Conservation (phyloP, 1,284 basidiomycete species). For the Trametes polyzona region DNA sequence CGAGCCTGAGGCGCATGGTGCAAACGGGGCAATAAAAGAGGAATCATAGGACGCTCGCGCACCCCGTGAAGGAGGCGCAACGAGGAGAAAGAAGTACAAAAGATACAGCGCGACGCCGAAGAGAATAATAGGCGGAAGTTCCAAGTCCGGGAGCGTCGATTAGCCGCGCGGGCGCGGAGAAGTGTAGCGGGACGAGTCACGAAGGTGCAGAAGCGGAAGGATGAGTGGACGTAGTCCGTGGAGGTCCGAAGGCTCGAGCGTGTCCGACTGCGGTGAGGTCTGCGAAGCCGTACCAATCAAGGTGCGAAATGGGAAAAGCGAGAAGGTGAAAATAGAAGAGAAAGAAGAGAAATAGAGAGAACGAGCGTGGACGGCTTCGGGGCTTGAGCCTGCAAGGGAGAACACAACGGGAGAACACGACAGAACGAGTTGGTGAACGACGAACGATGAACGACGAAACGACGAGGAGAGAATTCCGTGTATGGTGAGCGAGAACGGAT, state of each 20-base stretch:
- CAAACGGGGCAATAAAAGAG: not conserved
- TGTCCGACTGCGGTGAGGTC: too few species aligned
- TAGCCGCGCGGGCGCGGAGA: not conserved
- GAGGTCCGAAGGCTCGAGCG: too few species aligned
- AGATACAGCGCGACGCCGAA: constrained; percentile 14
- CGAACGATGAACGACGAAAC: not conserved
- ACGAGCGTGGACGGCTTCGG: constrained; percentile 2
- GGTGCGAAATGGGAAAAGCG: not conserved
- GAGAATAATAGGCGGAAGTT: constrained; percentile 7
- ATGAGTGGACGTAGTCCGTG: too few species aligned
- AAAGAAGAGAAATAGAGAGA: not conserved
- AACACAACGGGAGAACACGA: too few species aligned
- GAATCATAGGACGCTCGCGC: not conserved
- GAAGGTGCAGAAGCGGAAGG: not conserved
- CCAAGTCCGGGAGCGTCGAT: constrained; percentile 15
- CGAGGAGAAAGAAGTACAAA: not conserved
- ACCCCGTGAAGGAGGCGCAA: not conserved
- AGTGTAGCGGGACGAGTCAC: not conserved
- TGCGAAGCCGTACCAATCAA: too few species aligned
- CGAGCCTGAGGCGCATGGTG: not conserved
- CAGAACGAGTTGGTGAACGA: too few species aligned
- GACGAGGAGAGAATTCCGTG: constrained; percentile 1
- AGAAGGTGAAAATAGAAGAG: not conserved
- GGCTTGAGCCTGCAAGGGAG: too few species aligned
- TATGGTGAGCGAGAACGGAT: constrained; percentile 1